Base-by-base conservation (phyloP, 2,329 filamentous ascomycete genomes). In the Aureobasidium sp. region DNA sequence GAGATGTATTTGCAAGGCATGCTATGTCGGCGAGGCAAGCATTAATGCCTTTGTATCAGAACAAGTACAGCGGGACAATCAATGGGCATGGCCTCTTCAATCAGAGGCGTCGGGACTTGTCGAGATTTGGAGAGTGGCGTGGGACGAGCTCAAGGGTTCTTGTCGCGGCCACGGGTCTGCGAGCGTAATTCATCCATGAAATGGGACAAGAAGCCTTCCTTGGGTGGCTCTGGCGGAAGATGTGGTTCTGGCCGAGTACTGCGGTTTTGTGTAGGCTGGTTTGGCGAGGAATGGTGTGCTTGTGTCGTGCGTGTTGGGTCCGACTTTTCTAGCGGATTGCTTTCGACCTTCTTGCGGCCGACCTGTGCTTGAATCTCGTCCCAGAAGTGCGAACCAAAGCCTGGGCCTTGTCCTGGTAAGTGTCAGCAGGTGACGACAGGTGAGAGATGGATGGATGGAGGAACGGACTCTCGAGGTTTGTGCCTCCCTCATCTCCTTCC, bases 331-430 rank as follows among this genome's bases (percentile, higher is more conserved):
- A 49, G n/a, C 8, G 45, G 44, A 15, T 55, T 34, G 9, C 31
- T 41, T 20, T 39, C 25, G 3, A 12, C 12, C 5, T 25, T 60
- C 17, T 60, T 60, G 15, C 39, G 44, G 25, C 44, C 57, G 25
- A 62, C 41, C 36, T 82, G 79, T 11, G 75, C 70, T 66, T 77
- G 80, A 44, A 85, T 67, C 68, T 84, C 82, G 41, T 84, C 79
- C 34, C 75, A 72, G 68, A 82, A 84, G 62, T 83, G 78, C 53
- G 77, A 73, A 12, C 82, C 62, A 57, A 82, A 79, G 0, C 64
- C 71, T 64, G 65, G 67, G 58, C 74, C 72, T 31, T 53, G 57
- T 37, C 39, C 70, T 68, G 66, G 64, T 37, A 3, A 1, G 1
- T 48, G 12, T 58, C n/a, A 58, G 55, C 14, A 15, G n/a, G 5